Base-by-base conservation (phyloP, 2,329 filamentous ascomycete genomes). In the Verticillium dahliae region DNA sequence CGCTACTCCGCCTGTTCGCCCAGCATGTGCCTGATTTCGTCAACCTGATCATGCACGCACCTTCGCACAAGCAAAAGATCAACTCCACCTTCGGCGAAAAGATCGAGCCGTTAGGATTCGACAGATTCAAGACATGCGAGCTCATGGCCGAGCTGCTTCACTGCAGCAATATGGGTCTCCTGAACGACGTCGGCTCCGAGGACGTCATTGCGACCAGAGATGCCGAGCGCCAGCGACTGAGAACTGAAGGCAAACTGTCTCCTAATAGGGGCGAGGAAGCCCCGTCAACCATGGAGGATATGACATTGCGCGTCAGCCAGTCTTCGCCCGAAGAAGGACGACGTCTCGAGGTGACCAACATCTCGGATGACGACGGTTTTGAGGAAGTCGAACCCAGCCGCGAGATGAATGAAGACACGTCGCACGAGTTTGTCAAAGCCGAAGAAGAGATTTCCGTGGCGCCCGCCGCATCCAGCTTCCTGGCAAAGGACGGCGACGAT, bases 61-160 rank as follows among this genome's bases (percentile, higher is more conserved):
- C 87, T 1, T 86, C 89, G 3, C 87, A 89, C 69, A 89, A 90
- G 71, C 85, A 89, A 56, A 87, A 89, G 62, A 80, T 97, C 41
- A 89, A 87, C 68, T 94, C 92, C 2, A 95, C 95, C 0, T 99
- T 96, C 79, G 93, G 93, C 59, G 86, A 88, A 56, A 91, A 90
- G 73, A 93, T 99, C 59, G 92, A 98, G 74, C 94, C 95, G 4
- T 83, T 99, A 10, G 95, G 95, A 2, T 99, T 99, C 71, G 95
- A 99, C 75, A 85, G 95, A 22, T 99, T 99, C 81, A 99, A 99
- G 80, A 98, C 95, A 0, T 99, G 95, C 74, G 95, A 99, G 76
- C 81, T 99, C 63, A 98, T 99, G 95, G 95, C 95, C 1, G 95
- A 99, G 75, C 81, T 99, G 55, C 78, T 99, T 45, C 95, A 99